Base-by-base conservation (phyloP, 305 asterid species). In the Petunia hybrid region DNA sequence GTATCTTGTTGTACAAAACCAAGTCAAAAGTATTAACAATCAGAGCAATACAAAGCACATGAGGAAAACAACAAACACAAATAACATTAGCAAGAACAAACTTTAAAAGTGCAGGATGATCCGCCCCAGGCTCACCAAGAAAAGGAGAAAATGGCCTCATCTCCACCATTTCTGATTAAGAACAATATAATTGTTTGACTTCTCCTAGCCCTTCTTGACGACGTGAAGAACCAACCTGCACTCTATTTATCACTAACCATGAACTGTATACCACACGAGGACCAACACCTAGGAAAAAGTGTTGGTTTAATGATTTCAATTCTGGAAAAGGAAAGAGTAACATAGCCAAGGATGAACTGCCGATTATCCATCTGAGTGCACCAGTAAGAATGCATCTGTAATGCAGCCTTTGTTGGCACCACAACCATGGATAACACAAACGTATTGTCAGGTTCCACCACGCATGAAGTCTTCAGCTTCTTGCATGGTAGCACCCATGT, bases 281-380 rank as follows among this genome's bases (percentile, higher is more conserved):
- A 62, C n/a, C 41, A 62, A 61, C 3, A 14, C n/a, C 0, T 35
- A 41, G 41, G 42, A 43, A 70, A 45, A 4, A 70, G 55, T 51
- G 36, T 6, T 45, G 60, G n/a, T n/a, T 45, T 22, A 45, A 51
- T 5, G 59, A 9, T 70, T 70, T 70, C 60, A 69, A 13, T 69
- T 39, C 59, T 70, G 42, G 57, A 51, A 51, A 45, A 46, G 40
- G 16, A 16, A 41, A 69, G 55, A 82, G 65, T 85, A 64, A 53
- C 53, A 82, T 92, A 91, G 97, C 95, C 97, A 92, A 90, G 97
- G 93, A 92, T 91, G 97, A 89, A 60, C 89, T 92, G 94, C 97
- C 97, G 55, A 85, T 79, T 83, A 78, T 78, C 86, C 91, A 77
- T 38, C 57, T 65, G 78, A 45, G 73, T 3, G 80, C 89, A 75